phyloP scores from a whole-genome alignment of 2,329 filamentous ascomycete species.

The Botrytis hyacinthi region DNA sequence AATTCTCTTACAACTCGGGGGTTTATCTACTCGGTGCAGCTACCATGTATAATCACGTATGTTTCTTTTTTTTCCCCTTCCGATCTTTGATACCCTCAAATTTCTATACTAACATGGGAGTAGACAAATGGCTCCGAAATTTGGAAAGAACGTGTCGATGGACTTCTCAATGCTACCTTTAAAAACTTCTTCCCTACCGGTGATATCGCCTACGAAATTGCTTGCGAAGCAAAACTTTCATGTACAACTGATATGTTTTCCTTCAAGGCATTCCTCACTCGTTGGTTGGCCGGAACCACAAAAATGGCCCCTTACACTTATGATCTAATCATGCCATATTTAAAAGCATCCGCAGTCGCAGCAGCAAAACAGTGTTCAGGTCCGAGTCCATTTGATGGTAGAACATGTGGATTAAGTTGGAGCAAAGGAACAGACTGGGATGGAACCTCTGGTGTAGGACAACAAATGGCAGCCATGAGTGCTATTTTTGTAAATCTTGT shows the following conservation, averaged over 20 bases:
- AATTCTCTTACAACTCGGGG: conserved; percentile 71
- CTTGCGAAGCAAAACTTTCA: conserved; percentile 53
- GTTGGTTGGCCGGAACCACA: conserved; percentile 57
- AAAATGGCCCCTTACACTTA: conserved; percentile 59
- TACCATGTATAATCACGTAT: conserved; percentile 49
- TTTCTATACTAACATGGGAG: neutral
- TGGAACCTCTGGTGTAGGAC: conserved; percentile 60
- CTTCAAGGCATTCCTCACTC: conserved; percentile 64
- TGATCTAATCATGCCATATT: conserved; percentile 51
- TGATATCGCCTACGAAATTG: conserved; percentile 55
- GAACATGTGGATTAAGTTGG: conserved; percentile 62
- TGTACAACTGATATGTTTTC: conserved; percentile 64
- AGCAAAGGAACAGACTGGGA: conserved; percentile 48
- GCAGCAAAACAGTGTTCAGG: conserved; percentile 59
- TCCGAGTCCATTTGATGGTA: conserved; percentile 45
- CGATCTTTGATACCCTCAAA: conserved; percentile 43
- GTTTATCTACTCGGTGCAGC: conserved; percentile 57
- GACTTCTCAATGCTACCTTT: conserved; percentile 40
- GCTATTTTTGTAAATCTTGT: conserved; percentile 49
- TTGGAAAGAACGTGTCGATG: conserved; percentile 41
- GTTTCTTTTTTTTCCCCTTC: conserved; percentile 45
- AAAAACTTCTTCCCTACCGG: conserved; percentile 45
- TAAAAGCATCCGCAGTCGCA: conserved; percentile 52
- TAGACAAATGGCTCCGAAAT: conserved; percentile 40
- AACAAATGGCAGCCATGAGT: conserved; percentile 70